Base-by-base conservation (phyloP, 2,329 filamentous ascomycete genomes). In the Rhytidhysteron rufulum region DNA sequence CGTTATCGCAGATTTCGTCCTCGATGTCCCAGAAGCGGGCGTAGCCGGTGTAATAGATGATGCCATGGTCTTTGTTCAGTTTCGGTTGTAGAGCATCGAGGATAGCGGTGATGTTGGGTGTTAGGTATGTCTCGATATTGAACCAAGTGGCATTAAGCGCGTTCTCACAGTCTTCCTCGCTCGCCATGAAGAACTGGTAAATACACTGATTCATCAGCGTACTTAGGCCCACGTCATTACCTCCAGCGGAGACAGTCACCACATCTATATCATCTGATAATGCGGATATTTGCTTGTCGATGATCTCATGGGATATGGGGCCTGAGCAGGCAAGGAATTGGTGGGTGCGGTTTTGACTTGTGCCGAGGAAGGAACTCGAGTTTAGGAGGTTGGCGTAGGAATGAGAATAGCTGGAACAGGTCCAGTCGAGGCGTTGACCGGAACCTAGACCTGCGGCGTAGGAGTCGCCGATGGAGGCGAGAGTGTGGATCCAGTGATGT, bases 321-420 rank as follows among this genome's bases (percentile, higher is more conserved):
- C 58, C 60, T 3, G 60, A 60, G 34, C 60, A 63, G 11, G 59
- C 48, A 3, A 58, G 44, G 38, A 53, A 60, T 31, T 60, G 50
- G 19, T 59, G 55, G 2, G 42, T 53, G 7, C 49, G 45, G 18
- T 48, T 35, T 15, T 37, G 18, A 19, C 47, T 37, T 2, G 31
- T 4, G 2, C 44, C 49, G 8, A 55, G 43, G 5, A 51, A 47
- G 9, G 38, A 34, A 30, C 37, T 15, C 2, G 48, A 40, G 31
- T 54, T 50, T 11, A 63, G 33, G 20, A 60, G 45, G 33, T 50
- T 47, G 0, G 60, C 58, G 31, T 62, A 60, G 2, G 55, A 56
- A 5, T 42, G 34, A 3, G 47, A 40, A 32, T 64, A 61, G 4
- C 59, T 49, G 7, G 52, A 57, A 40, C 60, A 62, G 2, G 39